A percentile compares a stretch with the other conserved stretches of the same genome.
Conservation (phyloP, 148 eudicot species). For the Persicaria tinctoria region DNA sequence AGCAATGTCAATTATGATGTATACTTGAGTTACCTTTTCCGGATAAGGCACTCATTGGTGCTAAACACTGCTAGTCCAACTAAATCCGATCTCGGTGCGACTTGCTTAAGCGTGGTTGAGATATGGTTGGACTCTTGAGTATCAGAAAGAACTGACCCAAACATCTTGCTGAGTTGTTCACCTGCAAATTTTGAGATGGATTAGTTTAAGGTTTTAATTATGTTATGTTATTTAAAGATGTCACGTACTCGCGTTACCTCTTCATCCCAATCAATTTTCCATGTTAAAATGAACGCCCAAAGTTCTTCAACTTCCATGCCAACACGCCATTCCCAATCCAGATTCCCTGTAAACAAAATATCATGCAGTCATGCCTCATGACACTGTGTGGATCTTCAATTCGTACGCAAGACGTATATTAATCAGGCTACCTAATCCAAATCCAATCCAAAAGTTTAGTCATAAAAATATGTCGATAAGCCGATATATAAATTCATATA, state of each 20-base stretch:
- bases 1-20: not conserved
- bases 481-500: too few species aligned
- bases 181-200: not conserved
- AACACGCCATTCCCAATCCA: conserved; percentile 71
- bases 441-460: too few species aligned
- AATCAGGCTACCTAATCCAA: too few species aligned
- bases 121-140: not conserved
- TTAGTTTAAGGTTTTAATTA: not conserved
- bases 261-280: conserved; percentile 68
- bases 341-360: conserved; percentile 28
- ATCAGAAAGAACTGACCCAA: conserved; percentile 1
- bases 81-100: not conserved
- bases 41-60: too few species aligned
- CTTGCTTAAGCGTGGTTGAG: not conserved
- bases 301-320: conserved; percentile 47
- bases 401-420: too few species aligned
- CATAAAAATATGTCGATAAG: too few species aligned
- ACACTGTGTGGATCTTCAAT: not conserved
- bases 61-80: too few species aligned
- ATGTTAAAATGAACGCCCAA: conserved; percentile 37
- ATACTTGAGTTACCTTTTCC: not conserved
- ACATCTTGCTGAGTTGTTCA: conserved; percentile 2
- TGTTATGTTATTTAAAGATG: not conserved
- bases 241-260: conserved; percentile 35
- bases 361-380: not conserved